These are phyloP conservation scores for Colletotrichum kahawae DNA, from an alignment of 2,329 filamentous ascomycete species.

Conservation along the genomic window DNA sequence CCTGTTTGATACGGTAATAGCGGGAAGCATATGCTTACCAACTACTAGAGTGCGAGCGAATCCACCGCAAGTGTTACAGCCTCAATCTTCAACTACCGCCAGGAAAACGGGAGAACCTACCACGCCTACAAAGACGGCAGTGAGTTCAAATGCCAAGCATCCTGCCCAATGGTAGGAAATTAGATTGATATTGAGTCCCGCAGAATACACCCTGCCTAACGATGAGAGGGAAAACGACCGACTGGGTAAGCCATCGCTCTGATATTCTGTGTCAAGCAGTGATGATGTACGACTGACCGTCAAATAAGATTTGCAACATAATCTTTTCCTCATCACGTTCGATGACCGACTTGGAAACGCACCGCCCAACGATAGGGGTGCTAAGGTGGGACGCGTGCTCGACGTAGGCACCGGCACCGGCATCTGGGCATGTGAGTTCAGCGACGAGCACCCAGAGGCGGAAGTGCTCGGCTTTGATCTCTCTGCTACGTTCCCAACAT, in stretches of 20 bases:
- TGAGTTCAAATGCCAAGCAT: neutral
- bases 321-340: constrained; percentile 35
- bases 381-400: constrained; percentile 31
- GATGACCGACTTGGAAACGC: constrained; percentile 31
- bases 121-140: constrained; percentile 7
- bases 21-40: neutral
- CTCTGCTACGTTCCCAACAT: constrained; percentile 42
- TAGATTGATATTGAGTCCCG: neutral
- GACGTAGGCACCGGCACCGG: constrained; percentile 55
- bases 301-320: constrained; percentile 38
- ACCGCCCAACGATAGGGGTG: constrained; percentile 25
- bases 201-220: neutral
- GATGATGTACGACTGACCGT: neutral
- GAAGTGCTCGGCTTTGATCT: constrained; percentile 43
- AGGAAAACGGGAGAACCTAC: neutral
- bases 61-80: neutral
- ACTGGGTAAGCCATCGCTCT: neutral
- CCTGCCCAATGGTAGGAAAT: no score
- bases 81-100: neutral
- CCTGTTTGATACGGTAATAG: neutral
- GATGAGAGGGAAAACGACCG: neutral
- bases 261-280: neutral
- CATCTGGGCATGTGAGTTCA: constrained; percentile 51
- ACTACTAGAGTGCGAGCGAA: neutral
- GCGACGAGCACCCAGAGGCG: constrained; percentile 6